A percentile compares a stretch with the other conserved stretches of the same genome.
phyloP scores from a whole-genome alignment of 331 rosid species.

The Dryas integrifolia region DNA sequence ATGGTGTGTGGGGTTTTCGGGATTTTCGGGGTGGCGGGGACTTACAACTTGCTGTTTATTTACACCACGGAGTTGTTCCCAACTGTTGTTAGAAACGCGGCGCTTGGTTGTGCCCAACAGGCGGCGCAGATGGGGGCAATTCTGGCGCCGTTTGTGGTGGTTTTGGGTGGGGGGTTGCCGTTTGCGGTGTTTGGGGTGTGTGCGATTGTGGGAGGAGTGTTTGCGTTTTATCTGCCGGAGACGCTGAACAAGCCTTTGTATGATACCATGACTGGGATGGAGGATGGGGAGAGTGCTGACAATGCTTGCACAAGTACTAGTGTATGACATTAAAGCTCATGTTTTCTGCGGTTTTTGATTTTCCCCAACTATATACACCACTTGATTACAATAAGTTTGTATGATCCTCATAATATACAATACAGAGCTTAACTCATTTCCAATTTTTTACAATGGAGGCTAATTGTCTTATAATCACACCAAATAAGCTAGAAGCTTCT shows the following conservation, averaged over 20 bases:
- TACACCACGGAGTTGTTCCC: conserved; percentile 77
- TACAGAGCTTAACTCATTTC: too few relatives aligned
- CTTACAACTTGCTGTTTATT: conserved; percentile 63
- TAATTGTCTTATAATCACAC: too few relatives aligned
- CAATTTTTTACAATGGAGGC: too few relatives aligned
- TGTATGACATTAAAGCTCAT: background rate
- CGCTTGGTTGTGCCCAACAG: conserved; percentile 70
- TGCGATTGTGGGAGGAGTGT: conserved; percentile 50
- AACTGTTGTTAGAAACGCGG: conserved; percentile 73
- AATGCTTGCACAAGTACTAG: background rate
- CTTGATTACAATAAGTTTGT: background rate
- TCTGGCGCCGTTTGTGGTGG: conserved; percentile 71
- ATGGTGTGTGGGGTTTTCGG: conserved; percentile 70
- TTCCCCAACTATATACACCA: too few relatives aligned
- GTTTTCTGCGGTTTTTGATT: background rate
- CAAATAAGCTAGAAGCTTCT: too few relatives aligned
- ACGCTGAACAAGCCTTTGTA: conserved; percentile 62
- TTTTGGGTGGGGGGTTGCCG: conserved; percentile 57
- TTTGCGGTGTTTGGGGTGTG: conserved; percentile 59
- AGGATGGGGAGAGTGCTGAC: conserved; percentile 30
- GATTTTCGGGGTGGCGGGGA: conserved; percentile 85
- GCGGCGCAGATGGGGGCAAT: conserved; percentile 84
- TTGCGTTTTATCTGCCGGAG: conserved; percentile 69
- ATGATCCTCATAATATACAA: background rate
- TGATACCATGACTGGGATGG: conserved; percentile 67